Conservation (phyloP, 176 grass and related monocot species). For the Ensete ventricosum region DNA sequence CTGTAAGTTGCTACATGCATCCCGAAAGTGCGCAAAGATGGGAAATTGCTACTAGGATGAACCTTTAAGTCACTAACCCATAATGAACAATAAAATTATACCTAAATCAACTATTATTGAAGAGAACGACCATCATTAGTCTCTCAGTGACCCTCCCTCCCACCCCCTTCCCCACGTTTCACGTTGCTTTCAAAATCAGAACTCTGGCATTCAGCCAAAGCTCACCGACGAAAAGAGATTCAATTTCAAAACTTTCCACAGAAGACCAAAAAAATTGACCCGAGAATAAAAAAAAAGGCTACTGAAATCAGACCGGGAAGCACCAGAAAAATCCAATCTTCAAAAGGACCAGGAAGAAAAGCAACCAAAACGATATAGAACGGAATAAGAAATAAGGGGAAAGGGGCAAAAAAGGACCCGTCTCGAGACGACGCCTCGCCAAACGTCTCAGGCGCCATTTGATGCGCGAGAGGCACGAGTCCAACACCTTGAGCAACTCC, state of each 20-base stretch:
- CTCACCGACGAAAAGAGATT: too few species aligned
- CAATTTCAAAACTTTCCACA: background rate
- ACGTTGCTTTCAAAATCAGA: background rate
- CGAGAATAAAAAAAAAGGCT: background rate
- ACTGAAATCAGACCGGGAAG: background rate
- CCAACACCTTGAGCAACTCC: conserved; percentile 43
- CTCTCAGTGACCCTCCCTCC: background rate
- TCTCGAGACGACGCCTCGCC: conserved; percentile 56
- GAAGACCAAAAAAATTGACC: background rate
- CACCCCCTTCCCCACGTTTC: too few species aligned
- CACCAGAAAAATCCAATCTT: background rate
- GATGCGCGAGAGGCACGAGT: conserved; percentile 27
- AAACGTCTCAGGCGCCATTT: conserved; percentile 35
- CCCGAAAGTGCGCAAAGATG: too few species aligned
- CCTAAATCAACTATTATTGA: background rate
- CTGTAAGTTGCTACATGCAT: too few species aligned
- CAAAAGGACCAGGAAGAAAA: background rate
- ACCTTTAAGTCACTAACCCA: too few species aligned
- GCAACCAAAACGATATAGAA: background rate
- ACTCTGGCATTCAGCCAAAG: background rate
- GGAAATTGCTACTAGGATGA: too few species aligned
- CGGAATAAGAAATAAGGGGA: background rate
- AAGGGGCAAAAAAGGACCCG: conserved; percentile 19
- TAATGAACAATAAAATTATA: too few species aligned
- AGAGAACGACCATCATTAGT: background rate